Percentiles rank a stretch among this genome's conserved stretches.
Evolutionary conservation across 345 rosid species (phyloP).

Genomic region (Linum trigynum): DNA sequence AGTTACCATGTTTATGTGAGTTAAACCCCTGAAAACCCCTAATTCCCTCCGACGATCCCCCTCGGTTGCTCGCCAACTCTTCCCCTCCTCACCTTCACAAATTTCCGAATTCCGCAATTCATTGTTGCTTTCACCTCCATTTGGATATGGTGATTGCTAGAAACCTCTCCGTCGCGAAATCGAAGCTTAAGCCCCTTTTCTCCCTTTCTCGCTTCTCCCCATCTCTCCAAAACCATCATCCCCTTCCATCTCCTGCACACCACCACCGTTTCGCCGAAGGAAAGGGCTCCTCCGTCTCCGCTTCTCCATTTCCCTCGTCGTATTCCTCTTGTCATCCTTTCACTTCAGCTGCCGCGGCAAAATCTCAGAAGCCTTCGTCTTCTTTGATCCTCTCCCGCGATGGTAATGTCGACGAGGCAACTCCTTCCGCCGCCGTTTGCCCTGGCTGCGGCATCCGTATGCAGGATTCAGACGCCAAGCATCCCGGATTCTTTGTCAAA

Average conservation of each 20-base stretch:
- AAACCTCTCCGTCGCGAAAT: slow-evolving; percentile 30
- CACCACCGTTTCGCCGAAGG: slow-evolving; percentile 1
- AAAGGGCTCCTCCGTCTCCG: slow-evolving; percentile 11
- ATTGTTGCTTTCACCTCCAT: neutral
- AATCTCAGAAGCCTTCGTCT: neutral
- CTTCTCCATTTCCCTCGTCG: slow-evolving; percentile 6
- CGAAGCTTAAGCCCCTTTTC: slow-evolving; percentile 40
- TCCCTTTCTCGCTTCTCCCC: slow-evolving; percentile 19
- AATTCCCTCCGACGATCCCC: too few species aligned
- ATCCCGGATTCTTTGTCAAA: slow-evolving; percentile 63
- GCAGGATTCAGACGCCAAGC: slow-evolving; percentile 60
- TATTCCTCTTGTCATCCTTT: slow-evolving; percentile 27
- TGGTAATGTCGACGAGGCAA: slow-evolving; percentile 63
- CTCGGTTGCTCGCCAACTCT: neutral
- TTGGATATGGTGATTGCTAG: slow-evolving; percentile 31
- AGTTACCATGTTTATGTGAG: too few species aligned
- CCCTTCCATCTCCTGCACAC: neutral
- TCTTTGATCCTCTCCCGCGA: slow-evolving; percentile 47
- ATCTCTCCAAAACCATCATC: slow-evolving; percentile 9
- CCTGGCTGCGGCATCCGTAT: slow-evolving; percentile 89
- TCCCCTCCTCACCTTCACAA: neutral
- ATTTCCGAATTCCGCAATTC: neutral
- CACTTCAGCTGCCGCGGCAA: slow-evolving; percentile 6
- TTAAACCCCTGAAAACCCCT: too few species aligned
- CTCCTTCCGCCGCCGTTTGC: slow-evolving; percentile 51